phyloP scores from a whole-genome alignment of 2,329 filamentous ascomycete genomes.

The Thelonectria rubi region DNA sequence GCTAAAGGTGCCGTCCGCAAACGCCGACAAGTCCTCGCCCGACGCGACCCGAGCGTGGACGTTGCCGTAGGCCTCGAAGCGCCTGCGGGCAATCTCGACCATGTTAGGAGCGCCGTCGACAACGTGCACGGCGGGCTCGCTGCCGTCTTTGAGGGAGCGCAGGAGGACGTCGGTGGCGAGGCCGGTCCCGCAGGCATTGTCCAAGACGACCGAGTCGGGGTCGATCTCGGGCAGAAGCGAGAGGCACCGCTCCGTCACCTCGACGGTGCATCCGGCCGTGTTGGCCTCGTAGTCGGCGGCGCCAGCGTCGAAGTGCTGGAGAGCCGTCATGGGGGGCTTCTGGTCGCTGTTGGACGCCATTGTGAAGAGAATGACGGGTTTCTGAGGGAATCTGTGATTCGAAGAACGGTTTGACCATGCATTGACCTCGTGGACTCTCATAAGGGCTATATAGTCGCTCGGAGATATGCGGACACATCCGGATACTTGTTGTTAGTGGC shows the following conservation, averaged over 20 bases:
- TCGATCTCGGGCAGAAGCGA: constrained; percentile 1
- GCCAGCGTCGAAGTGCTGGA: constrained; percentile 7
- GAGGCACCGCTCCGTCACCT: not conserved
- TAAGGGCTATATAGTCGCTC: constrained; percentile 3
- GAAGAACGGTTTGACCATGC: no score
- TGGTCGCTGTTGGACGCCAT: not conserved
- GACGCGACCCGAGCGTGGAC: not conserved
- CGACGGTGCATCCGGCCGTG: constrained; percentile 1
- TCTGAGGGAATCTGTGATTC: not conserved
- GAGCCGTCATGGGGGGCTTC: not conserved
- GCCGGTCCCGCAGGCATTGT: constrained; percentile 9
- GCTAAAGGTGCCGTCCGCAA: constrained; percentile 41
- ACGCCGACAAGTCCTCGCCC: constrained; percentile 4
- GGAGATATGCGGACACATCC: constrained; percentile 11
- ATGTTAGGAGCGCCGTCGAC: constrained; percentile 9
- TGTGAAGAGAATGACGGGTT: not conserved
- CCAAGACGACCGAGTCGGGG: constrained; percentile 3
- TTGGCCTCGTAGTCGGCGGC: constrained; percentile 6
- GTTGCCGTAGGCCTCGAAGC: not conserved
- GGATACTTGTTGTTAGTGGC: constrained; percentile 5
- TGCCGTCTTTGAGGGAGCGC: not conserved
- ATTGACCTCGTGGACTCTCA: no score
- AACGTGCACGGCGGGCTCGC: not conserved
- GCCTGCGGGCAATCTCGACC: constrained; percentile 4
- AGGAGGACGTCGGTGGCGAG: constrained; percentile 3